Base-by-base conservation (phyloP, 768 basidiomycete genomes). In the Russula earlei region DNA sequence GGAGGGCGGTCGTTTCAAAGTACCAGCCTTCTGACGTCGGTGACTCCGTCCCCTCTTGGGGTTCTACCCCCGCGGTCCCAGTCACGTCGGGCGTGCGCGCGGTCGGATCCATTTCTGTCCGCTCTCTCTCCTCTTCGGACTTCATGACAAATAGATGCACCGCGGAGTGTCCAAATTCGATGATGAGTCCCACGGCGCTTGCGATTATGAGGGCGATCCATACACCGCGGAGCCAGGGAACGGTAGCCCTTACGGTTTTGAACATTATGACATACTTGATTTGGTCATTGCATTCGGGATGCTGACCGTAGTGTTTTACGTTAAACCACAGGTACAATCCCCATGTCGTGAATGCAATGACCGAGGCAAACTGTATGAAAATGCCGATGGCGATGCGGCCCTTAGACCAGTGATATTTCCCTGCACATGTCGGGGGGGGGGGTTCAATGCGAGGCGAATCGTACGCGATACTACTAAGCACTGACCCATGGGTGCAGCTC, bases 201-300 rank as follows among this genome's bases (percentile, higher is more conserved):
- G 24, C 2, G 31, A 47, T 40, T 44, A 59, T 25, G 8, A 8
- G 12, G 41, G 34, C 12, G 10, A 58, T 60, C 59, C 56, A 60
- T 14, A 58, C 0, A 15, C 1, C 27, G 14, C 41, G 46, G 17
- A 60, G 27, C 59, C 59, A 60, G 24, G 45, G 25, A 6, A 15
- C 38, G 17, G 59, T 60, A 14, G 59, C 56, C 20, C 17, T 17
- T 22, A 59, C 9, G 41, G 0, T 33, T 44, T 31, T 3, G 27
- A 60, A 60, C 15, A 60, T 17, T 5, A 60, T 4, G 6, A 60
- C 50, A 14, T 60, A 60, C 4, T 51, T 59, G 34, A 55, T 27
- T 8, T 43, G 0, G 44, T 57, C 27, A 27, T 59, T 59, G 29
- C 45, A 52, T 3, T 12, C 1, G 8, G 9, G 12, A 1, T 49